Percentiles rank a stretch among this genome's conserved stretches.
These are phyloP conservation scores for Primulina huaijiensis DNA, from an alignment of 257 asterid genomes.

Conservation along the genomic window DNA sequence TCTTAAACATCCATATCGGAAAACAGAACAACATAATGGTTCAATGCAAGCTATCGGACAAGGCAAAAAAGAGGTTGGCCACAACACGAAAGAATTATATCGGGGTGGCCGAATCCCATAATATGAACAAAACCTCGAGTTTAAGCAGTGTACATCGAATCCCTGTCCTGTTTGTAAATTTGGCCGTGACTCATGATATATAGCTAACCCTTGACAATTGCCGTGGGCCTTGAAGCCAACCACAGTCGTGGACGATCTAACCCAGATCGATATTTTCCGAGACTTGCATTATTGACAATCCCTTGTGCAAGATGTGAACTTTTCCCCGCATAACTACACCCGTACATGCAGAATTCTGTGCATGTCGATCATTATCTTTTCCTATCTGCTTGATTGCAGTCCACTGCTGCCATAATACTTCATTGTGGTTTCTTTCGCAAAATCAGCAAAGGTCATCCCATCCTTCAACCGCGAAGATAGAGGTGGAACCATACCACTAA, in stretches of 20 bases:
- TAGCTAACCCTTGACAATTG: no score
- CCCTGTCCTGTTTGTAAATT: constrained; percentile 73
- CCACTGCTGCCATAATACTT: constrained; percentile 47
- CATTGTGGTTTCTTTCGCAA: constrained; percentile 46
- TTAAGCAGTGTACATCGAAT: constrained; percentile 20
- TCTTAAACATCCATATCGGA: no score
- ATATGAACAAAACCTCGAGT: no score
- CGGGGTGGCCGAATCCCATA: no score
- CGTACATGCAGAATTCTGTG: no score
- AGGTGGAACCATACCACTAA: constrained; percentile 34
- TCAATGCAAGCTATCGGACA: no score
- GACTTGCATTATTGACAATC: constrained; percentile 74
- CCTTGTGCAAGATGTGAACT: constrained; percentile 88
- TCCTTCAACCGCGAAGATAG: constrained; percentile 42
- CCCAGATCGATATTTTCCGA: constrained; percentile 58
- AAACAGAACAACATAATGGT: no score
- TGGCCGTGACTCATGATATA: constrained; percentile 55
- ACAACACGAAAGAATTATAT: no score
- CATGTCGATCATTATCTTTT: neutral
- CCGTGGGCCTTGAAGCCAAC: constrained; percentile 57
- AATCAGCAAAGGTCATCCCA: constrained; percentile 53
- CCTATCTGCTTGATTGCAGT: constrained; percentile 39
- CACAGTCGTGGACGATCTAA: constrained; percentile 69
- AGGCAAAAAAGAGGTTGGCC: no score
- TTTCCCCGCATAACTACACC: constrained; percentile 40